Base-by-base conservation (phyloP, 164 flowering plant genomes). In the Vitis rupestris region DNA sequence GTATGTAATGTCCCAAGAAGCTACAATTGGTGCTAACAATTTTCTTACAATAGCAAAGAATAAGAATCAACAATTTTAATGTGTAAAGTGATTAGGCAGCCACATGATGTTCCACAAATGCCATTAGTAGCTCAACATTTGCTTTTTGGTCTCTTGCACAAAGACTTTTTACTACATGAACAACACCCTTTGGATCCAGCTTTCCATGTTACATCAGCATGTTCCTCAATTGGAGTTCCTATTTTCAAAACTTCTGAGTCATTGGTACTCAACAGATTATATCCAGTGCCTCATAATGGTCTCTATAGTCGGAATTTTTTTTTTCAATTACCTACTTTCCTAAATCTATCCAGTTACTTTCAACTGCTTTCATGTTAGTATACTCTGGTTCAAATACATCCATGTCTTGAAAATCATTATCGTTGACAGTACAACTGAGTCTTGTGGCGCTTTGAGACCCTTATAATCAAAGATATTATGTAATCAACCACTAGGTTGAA, bases 331-430 rank as follows among this genome's bases (percentile, higher is more conserved):
- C 44, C 50, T 55, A 51, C 60, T 62, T 80, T 44, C 56, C 77
- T 3, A 91, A 74, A n/a, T 50, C 61, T 15, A 53, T 74, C 94
- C 88, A 91, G 8, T 86, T 91, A 48, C 70, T 73, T 60, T 75
- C 79, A 9, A 60, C 11, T 2, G 47, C 59, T 10, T 47, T 31
- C 56, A 44, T 12, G 62, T 78, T 80, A 31, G 91, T 83, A 48
- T 76, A 53, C 17, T 91, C 93, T 0, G 97, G 86, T 10, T 89
- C 95, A 63, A 97, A 90, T 44, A 81, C 88, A 68, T 92, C 98
- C 99, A 94, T 94, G 77, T 93, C 99, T 67, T 88, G 97, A 52
- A 85, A 51, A 31, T 31, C 44, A 31, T 31, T 3, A 31, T 31
- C 44, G 0, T 6, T 31, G 44, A 31, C 44, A 31, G 44, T 31